Percentiles rank a stretch among this genome's conserved stretches.
Evolutionary conservation across 345 rosid genomes (phyloP).

Genomic region (Clausena lansium): DNA sequence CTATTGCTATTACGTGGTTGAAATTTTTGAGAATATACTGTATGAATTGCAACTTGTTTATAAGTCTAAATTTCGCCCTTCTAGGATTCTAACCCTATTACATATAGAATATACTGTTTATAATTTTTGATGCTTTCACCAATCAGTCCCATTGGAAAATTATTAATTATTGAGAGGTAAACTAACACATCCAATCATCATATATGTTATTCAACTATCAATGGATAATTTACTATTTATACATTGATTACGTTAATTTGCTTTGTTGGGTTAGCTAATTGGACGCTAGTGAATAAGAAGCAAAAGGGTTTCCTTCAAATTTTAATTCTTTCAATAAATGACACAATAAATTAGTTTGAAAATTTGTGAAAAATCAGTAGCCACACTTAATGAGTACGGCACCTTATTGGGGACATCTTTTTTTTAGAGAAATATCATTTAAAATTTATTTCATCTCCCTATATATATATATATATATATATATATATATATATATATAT

Average conservation of each 20-base stretch:
- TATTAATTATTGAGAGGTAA: background rate
- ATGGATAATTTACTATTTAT: background rate
- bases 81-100: background rate
- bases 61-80: background rate
- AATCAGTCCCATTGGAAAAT: background rate
- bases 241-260: background rate
- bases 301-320: background rate
- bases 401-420: no score
- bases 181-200: slow-evolving; percentile 5
- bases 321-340: background rate
- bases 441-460: background rate
- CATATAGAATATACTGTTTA: background rate
- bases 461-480: no score
- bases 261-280: background rate
- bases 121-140: background rate
- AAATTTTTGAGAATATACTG: background rate
- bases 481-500: no score
- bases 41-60: background rate
- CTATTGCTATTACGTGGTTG: background rate
- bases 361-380: no score
- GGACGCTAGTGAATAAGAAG: slow-evolving; percentile 10
- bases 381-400: no score
- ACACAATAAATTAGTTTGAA: no score
- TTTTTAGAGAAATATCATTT: background rate
- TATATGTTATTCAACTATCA: background rate